Conservation (phyloP, 768 basidiomycete species). For the Collybiopsis luxurians region DNA sequence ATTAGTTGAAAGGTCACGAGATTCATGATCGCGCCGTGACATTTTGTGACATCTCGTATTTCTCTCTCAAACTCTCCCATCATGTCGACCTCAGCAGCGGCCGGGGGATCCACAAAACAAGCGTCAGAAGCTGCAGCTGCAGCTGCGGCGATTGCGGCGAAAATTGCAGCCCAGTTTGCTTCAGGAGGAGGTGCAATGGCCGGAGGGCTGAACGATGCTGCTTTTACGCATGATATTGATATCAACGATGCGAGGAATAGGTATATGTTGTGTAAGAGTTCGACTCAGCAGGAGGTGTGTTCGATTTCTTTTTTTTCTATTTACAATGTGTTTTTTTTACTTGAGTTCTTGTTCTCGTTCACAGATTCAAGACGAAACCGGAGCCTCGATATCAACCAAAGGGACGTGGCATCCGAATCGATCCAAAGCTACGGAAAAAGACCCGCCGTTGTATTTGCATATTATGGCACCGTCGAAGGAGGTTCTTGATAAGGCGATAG, state of each 20-base stretch:
- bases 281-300: slow-evolving; percentile 87
- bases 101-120: slow-evolving; percentile 53
- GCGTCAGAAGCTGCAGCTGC: slow-evolving; percentile 74
- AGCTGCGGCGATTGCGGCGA: slow-evolving; percentile 87
- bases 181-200: too few species aligned
- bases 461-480: slow-evolving; percentile 76
- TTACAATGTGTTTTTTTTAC: slow-evolving; percentile 7
- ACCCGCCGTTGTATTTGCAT: slow-evolving; percentile 92
- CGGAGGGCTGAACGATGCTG: too few species aligned
- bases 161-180: too few species aligned
- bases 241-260: slow-evolving; percentile 93
- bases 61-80: too few species aligned
- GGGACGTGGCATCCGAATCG: slow-evolving; percentile 95
- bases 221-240: too few species aligned
- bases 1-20: too few species aligned
- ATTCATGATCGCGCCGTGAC: too few species aligned
- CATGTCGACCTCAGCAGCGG: too few species aligned
- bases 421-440: slow-evolving; percentile 84
- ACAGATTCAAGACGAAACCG: slow-evolving; percentile 94
- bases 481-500: slow-evolving; percentile 61
- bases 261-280: slow-evolving; percentile 90
- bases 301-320: neutral
- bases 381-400: too few species aligned
- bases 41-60: too few species aligned
- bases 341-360: slow-evolving; percentile 1